phyloP scores from a whole-genome alignment of 2,329 filamentous ascomycete species.

The Aspergillus hiratsukae region DNA sequence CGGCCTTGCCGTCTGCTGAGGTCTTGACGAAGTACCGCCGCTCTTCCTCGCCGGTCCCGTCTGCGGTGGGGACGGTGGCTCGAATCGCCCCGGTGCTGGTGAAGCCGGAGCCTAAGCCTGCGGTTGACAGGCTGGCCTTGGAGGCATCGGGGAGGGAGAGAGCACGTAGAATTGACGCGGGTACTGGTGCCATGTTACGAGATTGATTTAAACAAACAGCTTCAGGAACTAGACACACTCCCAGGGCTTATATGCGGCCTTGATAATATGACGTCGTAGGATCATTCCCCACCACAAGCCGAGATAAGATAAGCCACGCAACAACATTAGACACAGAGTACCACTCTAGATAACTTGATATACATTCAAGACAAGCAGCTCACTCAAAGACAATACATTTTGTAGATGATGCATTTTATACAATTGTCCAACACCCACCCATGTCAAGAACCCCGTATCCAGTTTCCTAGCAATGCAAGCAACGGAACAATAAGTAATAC shows the following conservation, averaged over 20 bases:
- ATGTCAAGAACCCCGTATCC: background rate
- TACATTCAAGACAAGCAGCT: background rate
- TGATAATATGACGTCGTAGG: conserved; percentile 8
- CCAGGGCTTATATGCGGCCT: too few species aligned
- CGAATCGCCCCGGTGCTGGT: conserved; percentile 41
- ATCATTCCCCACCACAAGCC: conserved; percentile 1
- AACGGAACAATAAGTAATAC: conserved; percentile 1
- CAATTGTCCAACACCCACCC: background rate
- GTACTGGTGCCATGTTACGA: conserved; percentile 26
- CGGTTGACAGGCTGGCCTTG: conserved; percentile 32
- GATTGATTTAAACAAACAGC: background rate
- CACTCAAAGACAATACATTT: background rate
- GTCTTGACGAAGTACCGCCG: conserved; percentile 40
- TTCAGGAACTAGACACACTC: background rate
- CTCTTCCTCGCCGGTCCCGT: conserved; percentile 20
- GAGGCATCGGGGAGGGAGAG: conserved; percentile 34
- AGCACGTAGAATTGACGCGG: conserved; percentile 33
- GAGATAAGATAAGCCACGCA: conserved; percentile 13
- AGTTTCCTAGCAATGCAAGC: background rate
- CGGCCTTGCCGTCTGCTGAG: conserved; percentile 26
- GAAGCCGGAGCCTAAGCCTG: conserved; percentile 41
- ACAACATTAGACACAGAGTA: background rate
- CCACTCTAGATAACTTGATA: background rate
- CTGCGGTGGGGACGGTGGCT: conserved; percentile 22
- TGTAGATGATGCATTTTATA: conserved; percentile 3